Evolutionary conservation across 2,329 filamentous ascomycete genomes (phyloP), one percentile per base, ranked within the genome.

Genomic region (Trichoderma polysporum): DNA sequence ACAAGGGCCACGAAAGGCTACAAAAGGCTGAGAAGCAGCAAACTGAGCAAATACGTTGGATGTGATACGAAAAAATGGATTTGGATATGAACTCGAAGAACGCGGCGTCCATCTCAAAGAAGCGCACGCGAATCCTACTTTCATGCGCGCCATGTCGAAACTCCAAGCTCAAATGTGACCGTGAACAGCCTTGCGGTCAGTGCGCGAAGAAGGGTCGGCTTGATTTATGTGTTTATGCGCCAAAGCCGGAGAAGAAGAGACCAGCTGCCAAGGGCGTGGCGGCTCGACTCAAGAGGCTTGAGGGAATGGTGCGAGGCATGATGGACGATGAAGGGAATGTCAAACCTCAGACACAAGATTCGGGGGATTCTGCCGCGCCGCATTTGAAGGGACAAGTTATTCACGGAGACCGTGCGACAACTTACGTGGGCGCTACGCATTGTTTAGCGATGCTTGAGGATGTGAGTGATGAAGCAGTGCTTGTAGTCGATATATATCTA

Each of bases 391-490:
- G 79, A 0, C 79, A 83, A 62, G 78, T 86, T 7, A 77, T 86
- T 22, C 75, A 78, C 25, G 78, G 81, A 2, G 73, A 79, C 39
- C 75, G 76, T 59, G 79, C 78, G 10, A 81, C 80, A 49, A 85
- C 81, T 4, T 88, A 86, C 69, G 81, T 88, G 4, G 86, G 86
- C 1, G 85, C 85, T 4, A 88, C 86, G 52, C 85, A 88, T 68
- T 87, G 85, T 70, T 83, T 87, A 78, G 86, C 86, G 2, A 86
- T 88, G 74, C 75, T 88, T 12, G 84, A 88, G 71, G 84, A 88
- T 77, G 85, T 87, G 70, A 65, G 61, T 54, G 37, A 47, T 29
- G 22, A 37, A 15, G 10, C 4, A 54, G 8, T 13, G 4, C 3
- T 17, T 17, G 27, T 57, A 29, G 2, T 4, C 4, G 10, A 29